Conservation (phyloP, 2,329 filamentous ascomycete genomes). For the Aspergillus chevalieri region DNA sequence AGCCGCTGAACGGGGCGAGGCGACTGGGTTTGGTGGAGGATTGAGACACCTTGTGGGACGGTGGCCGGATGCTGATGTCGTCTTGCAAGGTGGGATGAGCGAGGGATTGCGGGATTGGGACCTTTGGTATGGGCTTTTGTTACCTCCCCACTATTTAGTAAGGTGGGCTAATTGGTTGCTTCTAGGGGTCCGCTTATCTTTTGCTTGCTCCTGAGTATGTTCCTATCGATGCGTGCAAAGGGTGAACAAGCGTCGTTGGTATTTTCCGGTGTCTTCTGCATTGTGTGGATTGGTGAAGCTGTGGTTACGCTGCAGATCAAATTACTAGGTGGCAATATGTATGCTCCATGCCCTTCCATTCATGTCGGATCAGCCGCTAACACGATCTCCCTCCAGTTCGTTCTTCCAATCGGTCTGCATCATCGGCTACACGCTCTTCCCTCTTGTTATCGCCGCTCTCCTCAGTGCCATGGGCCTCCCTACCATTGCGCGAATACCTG, state of each 20-base stretch:
- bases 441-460: conserved; percentile 84
- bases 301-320: conserved; percentile 98
- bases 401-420: conserved; percentile 98
- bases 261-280: conserved; percentile 92
- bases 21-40: conserved; percentile 40
- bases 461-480: conserved; percentile 77
- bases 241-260: conserved; percentile 78
- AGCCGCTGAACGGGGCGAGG: conserved; percentile 54
- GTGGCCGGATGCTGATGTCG: conserved; percentile 63
- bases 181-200: conserved; percentile 86
- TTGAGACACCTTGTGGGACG: conserved; percentile 53
- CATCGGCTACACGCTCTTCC: conserved; percentile 97
- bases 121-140: conserved; percentile 58
- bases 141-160: neutral
- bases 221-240: conserved; percentile 76
- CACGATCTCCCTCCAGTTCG: conserved; percentile 54
- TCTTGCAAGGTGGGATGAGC: conserved; percentile 68
- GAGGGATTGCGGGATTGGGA: conserved; percentile 94
- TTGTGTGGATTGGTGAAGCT: conserved; percentile 94
- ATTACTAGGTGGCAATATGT: conserved; percentile 94
- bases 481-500: conserved; percentile 75
- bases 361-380: neutral
- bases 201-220: conserved; percentile 78
- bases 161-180: conserved; percentile 3
- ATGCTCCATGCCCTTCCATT: conserved; percentile 38